Percentiles rank a stretch among this genome's conserved stretches.
Conservation (phyloP, 495 filamentous ascomycete genomes). For the Chaetomidium leptoderma region DNA sequence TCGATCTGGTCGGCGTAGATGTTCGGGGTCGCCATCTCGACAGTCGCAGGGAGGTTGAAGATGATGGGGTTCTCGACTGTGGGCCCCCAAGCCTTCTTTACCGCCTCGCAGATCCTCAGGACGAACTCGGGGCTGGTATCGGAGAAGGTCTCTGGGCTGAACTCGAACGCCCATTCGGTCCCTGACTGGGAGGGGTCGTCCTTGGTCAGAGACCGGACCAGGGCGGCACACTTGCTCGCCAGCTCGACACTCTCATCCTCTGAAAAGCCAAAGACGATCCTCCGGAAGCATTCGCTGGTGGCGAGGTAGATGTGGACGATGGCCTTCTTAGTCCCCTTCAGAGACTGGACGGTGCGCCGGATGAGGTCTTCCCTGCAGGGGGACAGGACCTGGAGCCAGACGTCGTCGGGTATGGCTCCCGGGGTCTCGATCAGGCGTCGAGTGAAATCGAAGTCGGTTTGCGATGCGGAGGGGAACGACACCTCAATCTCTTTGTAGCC, state of each 20-base stretch:
- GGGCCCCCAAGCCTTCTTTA: slow-evolving; percentile 93
- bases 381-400: slow-evolving; percentile 91
- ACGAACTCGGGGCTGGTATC: slow-evolving; percentile 83
- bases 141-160: slow-evolving; percentile 94
- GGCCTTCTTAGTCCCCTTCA: slow-evolving; percentile 91
- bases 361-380: slow-evolving; percentile 94
- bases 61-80: slow-evolving; percentile 80
- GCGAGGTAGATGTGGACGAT: slow-evolving; percentile 95
- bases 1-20: slow-evolving; percentile 96
- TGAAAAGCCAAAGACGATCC: slow-evolving; percentile 82
- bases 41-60: slow-evolving; percentile 96
- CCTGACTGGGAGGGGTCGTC: slow-evolving; percentile 72
- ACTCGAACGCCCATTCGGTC: slow-evolving; percentile 93
- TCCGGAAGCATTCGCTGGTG: slow-evolving; percentile 87
- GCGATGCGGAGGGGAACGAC: slow-evolving; percentile 88
- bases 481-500: slow-evolving; percentile 99
- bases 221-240: slow-evolving; percentile 81
- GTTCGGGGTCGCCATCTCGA: slow-evolving; percentile 94
- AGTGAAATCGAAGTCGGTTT: slow-evolving; percentile 95
- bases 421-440: slow-evolving; percentile 82
- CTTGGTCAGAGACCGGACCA: slow-evolving; percentile 88
- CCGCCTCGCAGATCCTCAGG: slow-evolving; percentile 82
- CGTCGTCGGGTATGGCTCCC: slow-evolving; percentile 82
- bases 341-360: slow-evolving; percentile 78
- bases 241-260: slow-evolving; percentile 77